These are phyloP conservation scores for Glycyrrhiza uralensis DNA, from an alignment of 306 rosid species.

Conservation along the genomic window DNA sequence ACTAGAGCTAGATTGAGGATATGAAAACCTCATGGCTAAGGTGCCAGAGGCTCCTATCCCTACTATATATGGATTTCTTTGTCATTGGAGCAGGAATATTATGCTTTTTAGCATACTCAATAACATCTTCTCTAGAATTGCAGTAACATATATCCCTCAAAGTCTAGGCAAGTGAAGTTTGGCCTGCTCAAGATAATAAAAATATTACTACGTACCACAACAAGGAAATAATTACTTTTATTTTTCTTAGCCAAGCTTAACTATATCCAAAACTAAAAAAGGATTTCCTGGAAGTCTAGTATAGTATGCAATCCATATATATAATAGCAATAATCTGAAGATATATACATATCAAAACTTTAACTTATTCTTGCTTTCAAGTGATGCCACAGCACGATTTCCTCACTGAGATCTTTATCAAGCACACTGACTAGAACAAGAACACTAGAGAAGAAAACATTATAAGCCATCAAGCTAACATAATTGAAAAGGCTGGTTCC, in stretches of 20 bases:
- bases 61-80: slow-evolving; percentile 92
- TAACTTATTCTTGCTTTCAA: too few species aligned
- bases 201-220: too few species aligned
- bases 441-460: slow-evolving; percentile 96
- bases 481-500: slow-evolving; percentile 99
- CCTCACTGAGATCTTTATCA: slow-evolving; percentile 96
- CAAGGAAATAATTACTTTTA: too few species aligned
- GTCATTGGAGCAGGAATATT: slow-evolving; percentile 90
- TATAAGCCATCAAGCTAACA: slow-evolving; percentile 99
- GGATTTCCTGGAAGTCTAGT: too few species aligned
- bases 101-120: slow-evolving; percentile 84
- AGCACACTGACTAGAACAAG: slow-evolving; percentile 93
- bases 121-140: slow-evolving; percentile 98
- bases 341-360: too few species aligned
- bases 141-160: too few species aligned
- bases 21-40: slow-evolving; percentile 89
- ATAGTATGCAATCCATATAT: too few species aligned
- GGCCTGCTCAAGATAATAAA: too few species aligned
- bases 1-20: not conserved
- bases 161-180: too few species aligned
- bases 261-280: too few species aligned
- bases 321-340: too few species aligned
- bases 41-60: slow-evolving; percentile 97
- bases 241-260: too few species aligned
- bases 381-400: slow-evolving; percentile 98